A percentile compares a stretch with the other conserved stretches of the same genome.
Conservation (phyloP, 2,329 filamentous ascomycete genomes). For the Escovopsis sp. region DNA sequence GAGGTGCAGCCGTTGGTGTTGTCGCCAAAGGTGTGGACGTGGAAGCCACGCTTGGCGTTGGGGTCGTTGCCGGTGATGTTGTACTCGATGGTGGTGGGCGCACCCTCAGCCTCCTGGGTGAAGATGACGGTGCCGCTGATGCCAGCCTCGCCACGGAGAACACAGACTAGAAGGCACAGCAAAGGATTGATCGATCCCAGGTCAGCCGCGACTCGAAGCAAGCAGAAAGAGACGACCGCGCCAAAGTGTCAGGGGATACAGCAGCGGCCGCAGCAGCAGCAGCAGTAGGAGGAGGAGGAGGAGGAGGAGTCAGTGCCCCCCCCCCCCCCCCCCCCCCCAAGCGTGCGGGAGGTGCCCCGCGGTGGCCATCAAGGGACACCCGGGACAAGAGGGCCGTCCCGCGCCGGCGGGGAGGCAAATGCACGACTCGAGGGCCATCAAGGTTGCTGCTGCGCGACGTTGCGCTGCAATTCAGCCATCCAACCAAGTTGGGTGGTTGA, state of each 20-base stretch:
- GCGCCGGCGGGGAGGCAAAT: slow-evolving; percentile 1
- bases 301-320: too few relatives aligned
- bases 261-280: not conserved
- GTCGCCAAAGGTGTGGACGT: slow-evolving; percentile 98
- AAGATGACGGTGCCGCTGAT: slow-evolving; percentile 88
- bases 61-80: slow-evolving; percentile 88
- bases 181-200: not conserved
- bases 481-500: slow-evolving; percentile 5
- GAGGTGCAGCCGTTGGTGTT: slow-evolving; percentile 99
- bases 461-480: slow-evolving; percentile 9
- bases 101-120: slow-evolving; percentile 74
- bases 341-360: not conserved
- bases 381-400: not conserved
- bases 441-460: slow-evolving; percentile 21
- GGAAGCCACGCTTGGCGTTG: slow-evolving; percentile 94
- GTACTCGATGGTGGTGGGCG: slow-evolving; percentile 78
- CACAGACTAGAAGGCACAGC: slow-evolving; percentile 52
- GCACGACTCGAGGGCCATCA: slow-evolving; percentile 25
- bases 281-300: too few relatives aligned
- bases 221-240: too few relatives aligned
- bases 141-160: slow-evolving; percentile 96
- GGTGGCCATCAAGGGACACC: slow-evolving; percentile 19
- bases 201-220: slow-evolving; percentile 10
- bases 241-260: too few relatives aligned
- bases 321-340: too few relatives aligned